Evolutionary conservation across 163 green algal species (phyloP), one percentile per base, ranked within the genome.

Genomic region (Scenedesmus sp.): DNA sequence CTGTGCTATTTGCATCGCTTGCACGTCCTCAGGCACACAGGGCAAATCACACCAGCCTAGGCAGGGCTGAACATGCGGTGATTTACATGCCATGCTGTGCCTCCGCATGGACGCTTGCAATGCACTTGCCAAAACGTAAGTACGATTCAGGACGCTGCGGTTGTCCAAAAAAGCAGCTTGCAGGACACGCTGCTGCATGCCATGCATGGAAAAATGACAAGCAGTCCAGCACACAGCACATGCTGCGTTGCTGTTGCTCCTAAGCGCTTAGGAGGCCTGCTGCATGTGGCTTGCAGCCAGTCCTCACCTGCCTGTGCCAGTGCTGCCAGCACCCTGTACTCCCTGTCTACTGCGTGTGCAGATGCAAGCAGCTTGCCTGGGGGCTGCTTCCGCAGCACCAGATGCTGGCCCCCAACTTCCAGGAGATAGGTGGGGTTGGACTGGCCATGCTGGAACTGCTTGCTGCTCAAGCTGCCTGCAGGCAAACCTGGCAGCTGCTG

Each of bases 381-480:
- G 4, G 98, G 98, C 94, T 99, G 98, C 94, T 99, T 99, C 65
- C 98, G 96, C 61, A 99, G 94, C 3, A 99, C 98, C 78, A 97
- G 95, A 0, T 89, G 92, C 5, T 78, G 94, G 18, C 51, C 72
- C 20, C 30, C 43, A 53, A 93, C 24, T 0, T 91, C 43, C 80
- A 95, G 59, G 24, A 96, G 85, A 59, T 93, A 94, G 0, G 93
- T 96, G 22, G 94, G 94, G 87, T 95, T 95, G 88, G 43, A 79
- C 61, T 99, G 98, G 43, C 98, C 98, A 90, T 99, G 97, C 0
- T 79, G 91, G 82, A 99, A 99, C 91, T 99, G 95, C 3, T 81
- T 18, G 35, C 78, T 42, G 37, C 56, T 59, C 33, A 81, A 16
- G 35, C 35, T 49, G 72, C 35, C 35, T 81, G 72, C 72, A 49